Conservation (phyloP, 768 basidiomycete genomes). For the Tremella mesenterica region DNA sequence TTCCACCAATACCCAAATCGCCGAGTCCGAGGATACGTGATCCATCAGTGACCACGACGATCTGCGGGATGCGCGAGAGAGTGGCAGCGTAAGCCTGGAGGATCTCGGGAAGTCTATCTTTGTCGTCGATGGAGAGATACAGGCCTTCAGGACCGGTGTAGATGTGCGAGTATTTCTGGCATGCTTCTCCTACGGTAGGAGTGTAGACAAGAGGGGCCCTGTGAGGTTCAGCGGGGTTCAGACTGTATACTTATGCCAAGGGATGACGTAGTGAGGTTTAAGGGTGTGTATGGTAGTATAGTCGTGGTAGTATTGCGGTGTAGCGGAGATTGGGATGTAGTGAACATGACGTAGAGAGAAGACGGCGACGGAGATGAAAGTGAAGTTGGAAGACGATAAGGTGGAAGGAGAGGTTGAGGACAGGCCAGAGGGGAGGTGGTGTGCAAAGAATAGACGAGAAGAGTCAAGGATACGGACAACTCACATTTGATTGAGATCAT, state of each 20-base stretch:
- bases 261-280: background rate
- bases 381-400: no score
- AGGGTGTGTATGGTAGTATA: constrained; percentile 12
- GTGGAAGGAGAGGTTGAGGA: no score
- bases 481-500: constrained; percentile 56
- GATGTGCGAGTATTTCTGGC: constrained; percentile 70
- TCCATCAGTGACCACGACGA: constrained; percentile 89
- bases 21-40: constrained; percentile 81
- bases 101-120: constrained; percentile 41
- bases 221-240: no score
- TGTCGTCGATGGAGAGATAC: constrained; percentile 67
- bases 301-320: background rate
- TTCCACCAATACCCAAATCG: constrained; percentile 46
- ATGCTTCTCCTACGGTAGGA: constrained; percentile 85
- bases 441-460: no score
- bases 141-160: constrained; percentile 51
- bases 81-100: constrained; percentile 22
- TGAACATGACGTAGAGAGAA: no score
- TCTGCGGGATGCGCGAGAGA: constrained; percentile 50
- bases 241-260: background rate
- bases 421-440: no score
- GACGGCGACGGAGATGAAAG: no score
- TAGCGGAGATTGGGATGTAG: background rate
- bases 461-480: no score
- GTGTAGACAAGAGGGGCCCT: constrained; percentile 79